Evolutionary conservation across 1,284 basidiomycete genomes (phyloP), one percentile per base, ranked within the genome.

Genomic region (Sanghuangporus baumii): DNA sequence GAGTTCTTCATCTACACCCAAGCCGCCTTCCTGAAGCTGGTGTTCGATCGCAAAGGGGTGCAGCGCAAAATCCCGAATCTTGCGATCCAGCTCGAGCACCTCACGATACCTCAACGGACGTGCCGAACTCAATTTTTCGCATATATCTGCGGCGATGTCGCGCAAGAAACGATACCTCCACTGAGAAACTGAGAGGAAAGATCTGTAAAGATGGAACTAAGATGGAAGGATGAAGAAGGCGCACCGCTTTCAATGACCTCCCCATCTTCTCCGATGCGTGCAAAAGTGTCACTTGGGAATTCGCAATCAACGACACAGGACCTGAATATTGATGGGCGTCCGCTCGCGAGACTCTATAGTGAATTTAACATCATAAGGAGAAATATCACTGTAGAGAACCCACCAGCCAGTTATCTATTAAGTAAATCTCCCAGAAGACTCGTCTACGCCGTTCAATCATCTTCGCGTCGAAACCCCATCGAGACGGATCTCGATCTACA

Each of bases 71-170:
- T 63, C 61, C 6, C 63, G 47, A 31, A 66, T 60, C 40, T 61
- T 66, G n/a, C 59, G 43, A 23, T 67, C 66, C 16, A 67, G 62
- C 40, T 66, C 59, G 23, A 67, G 51, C 18, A 67, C 66, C 4
- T 58, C 56, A 26, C 51, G 57, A 57, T 67, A 67, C 20, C 52
- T 65, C 2, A 62, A 20, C n/a, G 57, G 65, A 23, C 59, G 62
- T 6, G 54, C 64, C n/a, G 57, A 56, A 43, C 61, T 56, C 26
- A 66, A 37, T 20, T 51, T 47, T 6, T 63, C 55, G 40, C 52
- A 23, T 5, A 67, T 57, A 12, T 55, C 47, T 7, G 55, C n/a
- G 9, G 55, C 26, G 31, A 65, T 46, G 38, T 66, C 64, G 5
- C 61, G 58, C 40, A 59, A 57, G 36, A 66, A 68, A 46, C 59